These are phyloP conservation scores for Xylaria sp. DNA, from an alignment of 2,329 filamentous ascomycete genomes.

Conservation along the genomic window DNA sequence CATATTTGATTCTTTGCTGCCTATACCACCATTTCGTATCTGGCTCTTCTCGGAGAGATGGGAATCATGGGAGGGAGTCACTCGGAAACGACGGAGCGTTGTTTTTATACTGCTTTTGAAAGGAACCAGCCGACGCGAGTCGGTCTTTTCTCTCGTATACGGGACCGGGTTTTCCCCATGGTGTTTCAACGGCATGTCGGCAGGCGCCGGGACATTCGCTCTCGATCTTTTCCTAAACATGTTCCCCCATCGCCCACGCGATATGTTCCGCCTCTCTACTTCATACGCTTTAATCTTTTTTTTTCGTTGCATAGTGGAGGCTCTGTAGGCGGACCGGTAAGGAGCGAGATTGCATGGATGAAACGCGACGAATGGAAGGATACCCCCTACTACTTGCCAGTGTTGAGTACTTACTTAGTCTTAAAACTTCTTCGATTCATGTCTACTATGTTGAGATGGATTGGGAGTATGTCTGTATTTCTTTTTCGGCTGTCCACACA, in stretches of 20 bases:
- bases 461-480: constrained; percentile 32
- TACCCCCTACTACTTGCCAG: constrained; percentile 49
- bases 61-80: constrained; percentile 47
- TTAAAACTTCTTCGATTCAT: constrained; percentile 43
- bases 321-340: constrained; percentile 40
- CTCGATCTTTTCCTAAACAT: constrained; percentile 50
- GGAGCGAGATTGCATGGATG: constrained; percentile 51
- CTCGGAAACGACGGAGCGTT: constrained; percentile 46
- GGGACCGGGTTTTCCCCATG: constrained; percentile 36
- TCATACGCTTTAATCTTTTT: constrained; percentile 41
- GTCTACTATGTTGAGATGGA: constrained; percentile 47
- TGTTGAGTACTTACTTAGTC: constrained; percentile 43
- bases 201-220: constrained; percentile 51
- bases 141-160: constrained; percentile 37
- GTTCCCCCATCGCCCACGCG: constrained; percentile 51
- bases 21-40: constrained; percentile 49
- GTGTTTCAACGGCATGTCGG: constrained; percentile 44
- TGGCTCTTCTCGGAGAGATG: constrained; percentile 41
- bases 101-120: constrained; percentile 42
- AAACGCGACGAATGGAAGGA: constrained; percentile 51
- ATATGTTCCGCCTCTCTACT: constrained; percentile 44
- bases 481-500: constrained; percentile 39
- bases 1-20: constrained; percentile 46
- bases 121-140: constrained; percentile 40
- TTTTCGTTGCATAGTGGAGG: constrained; percentile 44